These are phyloP conservation scores for Aspergillus olivimuriae DNA, from an alignment of 495 filamentous ascomycete genomes.

Conservation along the genomic window DNA sequence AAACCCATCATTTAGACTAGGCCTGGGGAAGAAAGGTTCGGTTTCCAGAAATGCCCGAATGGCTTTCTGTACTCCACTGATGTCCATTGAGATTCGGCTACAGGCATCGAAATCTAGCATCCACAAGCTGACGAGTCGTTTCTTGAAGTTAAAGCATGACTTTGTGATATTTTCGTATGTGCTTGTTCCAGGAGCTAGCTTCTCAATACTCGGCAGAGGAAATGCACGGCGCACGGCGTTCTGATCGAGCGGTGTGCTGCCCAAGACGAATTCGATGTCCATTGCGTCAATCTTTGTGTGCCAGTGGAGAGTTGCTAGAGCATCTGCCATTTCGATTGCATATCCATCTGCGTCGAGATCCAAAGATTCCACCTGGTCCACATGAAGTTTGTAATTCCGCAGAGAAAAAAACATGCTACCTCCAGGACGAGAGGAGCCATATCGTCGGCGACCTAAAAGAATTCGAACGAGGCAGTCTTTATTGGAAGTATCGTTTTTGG, in stretches of 20 bases:
- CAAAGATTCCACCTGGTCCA: slow-evolving; percentile 34
- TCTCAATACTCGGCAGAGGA: slow-evolving; percentile 14
- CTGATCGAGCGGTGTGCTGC: neutral
- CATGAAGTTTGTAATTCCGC: slow-evolving; percentile 39
- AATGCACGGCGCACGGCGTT: neutral
- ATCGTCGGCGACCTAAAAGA: slow-evolving; percentile 32
- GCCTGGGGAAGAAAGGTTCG: slow-evolving; percentile 19
- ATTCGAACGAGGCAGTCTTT: slow-evolving; percentile 35
- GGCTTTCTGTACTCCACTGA: slow-evolving; percentile 11
- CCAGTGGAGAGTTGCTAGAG: slow-evolving; percentile 40
- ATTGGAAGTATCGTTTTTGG: slow-evolving; percentile 10
- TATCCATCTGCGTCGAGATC: slow-evolving; percentile 4
- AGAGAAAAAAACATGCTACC: slow-evolving; percentile 25
- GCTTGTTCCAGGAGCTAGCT: slow-evolving; percentile 4
- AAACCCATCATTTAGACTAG: neutral
- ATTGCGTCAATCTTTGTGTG: slow-evolving; percentile 13
- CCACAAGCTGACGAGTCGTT: slow-evolving; percentile 21
- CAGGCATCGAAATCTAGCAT: slow-evolving; percentile 35
- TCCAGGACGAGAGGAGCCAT: neutral
- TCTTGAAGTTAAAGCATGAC: neutral
- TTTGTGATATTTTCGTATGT: neutral
- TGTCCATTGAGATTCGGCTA: slow-evolving; percentile 11
- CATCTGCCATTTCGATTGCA: slow-evolving; percentile 31
- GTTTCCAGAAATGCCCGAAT: slow-evolving; percentile 14
- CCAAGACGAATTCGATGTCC: slow-evolving; percentile 42